Conservation (phyloP, 2,329 filamentous ascomycete genomes). For the Botrytis galanthina region DNA sequence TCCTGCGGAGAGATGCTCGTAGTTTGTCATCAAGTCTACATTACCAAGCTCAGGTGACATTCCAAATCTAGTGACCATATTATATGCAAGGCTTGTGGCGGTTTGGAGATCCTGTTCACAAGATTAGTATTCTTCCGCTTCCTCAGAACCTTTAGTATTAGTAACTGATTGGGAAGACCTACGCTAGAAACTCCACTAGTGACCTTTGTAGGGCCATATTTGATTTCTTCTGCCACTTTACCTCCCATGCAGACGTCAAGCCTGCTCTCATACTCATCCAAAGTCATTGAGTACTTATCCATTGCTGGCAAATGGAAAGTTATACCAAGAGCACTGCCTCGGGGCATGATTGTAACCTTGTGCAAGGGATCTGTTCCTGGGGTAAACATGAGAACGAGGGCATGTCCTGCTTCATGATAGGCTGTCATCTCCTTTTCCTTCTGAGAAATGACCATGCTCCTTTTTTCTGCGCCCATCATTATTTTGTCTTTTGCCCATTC, state of each 20-base stretch:
- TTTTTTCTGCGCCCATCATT: slow-evolving; percentile 91
- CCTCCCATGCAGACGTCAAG: slow-evolving; percentile 83
- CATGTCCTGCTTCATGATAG: slow-evolving; percentile 94
- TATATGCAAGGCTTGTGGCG: slow-evolving; percentile 79
- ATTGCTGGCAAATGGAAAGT: slow-evolving; percentile 87
- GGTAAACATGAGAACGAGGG: slow-evolving; percentile 82
- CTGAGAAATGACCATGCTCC: slow-evolving; percentile 83
- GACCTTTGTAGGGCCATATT: slow-evolving; percentile 87
- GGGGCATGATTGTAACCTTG: slow-evolving; percentile 95
- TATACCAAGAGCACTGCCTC: slow-evolving; percentile 80
- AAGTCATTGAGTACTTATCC: slow-evolving; percentile 88
- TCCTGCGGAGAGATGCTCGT: slow-evolving; percentile 76
- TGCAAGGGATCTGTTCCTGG: slow-evolving; percentile 74
- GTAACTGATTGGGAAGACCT: slow-evolving; percentile 41
- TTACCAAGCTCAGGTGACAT: slow-evolving; percentile 89
- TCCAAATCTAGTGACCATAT: slow-evolving; percentile 84
- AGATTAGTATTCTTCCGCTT: slow-evolving; percentile 36
- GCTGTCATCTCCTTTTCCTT: slow-evolving; percentile 96
- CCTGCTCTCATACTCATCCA: slow-evolving; percentile 74
- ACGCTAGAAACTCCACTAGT: slow-evolving; percentile 82
- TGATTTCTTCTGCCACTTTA: slow-evolving; percentile 86
- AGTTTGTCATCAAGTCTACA: slow-evolving; percentile 80
- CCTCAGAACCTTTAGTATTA: not conserved
- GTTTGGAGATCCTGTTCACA: slow-evolving; percentile 68
- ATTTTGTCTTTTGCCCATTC: slow-evolving; percentile 99